Evolutionary conservation across 1,284 basidiomycete species (phyloP).

Genomic region (Ustilago tritici): DNA sequence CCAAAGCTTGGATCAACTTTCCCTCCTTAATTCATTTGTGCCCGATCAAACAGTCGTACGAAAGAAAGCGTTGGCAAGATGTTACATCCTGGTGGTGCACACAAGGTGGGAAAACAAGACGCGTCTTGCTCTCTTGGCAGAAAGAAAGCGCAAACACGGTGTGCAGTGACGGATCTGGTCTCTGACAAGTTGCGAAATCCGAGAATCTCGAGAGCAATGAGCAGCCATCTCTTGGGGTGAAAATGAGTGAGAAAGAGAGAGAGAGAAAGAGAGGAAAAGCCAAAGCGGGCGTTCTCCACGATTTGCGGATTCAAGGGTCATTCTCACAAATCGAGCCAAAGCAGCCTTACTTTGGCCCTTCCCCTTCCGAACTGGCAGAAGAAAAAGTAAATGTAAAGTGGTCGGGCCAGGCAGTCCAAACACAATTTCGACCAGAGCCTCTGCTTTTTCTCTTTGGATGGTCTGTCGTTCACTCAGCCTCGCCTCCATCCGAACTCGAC

Average conservation of each 20-base stretch:
- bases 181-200: conserved; percentile 11
- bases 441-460: background rate
- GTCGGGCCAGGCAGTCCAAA: conserved; percentile 18
- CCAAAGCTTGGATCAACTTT: too few species aligned
- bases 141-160: background rate
- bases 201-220: conserved; percentile 2
- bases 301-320: conserved; percentile 11
- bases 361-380: background rate
- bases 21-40: too few species aligned
- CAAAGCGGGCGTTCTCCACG: conserved; percentile 5
- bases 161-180: background rate
- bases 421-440: background rate
- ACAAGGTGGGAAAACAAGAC: background rate
- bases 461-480: background rate
- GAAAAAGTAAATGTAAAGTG: background rate
- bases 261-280: background rate
- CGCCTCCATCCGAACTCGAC: background rate
- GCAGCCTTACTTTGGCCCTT: background rate
- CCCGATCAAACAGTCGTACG: too few species aligned
- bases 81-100: too few species aligned
- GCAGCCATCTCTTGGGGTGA: background rate
- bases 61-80: too few species aligned
- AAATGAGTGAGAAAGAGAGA: background rate
- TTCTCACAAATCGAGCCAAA: background rate
- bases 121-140: background rate